A percentile compares a stretch with the other conserved stretches of the same genome.
phyloP scores from a whole-genome alignment of 1,284 basidiomycete species.

The Tilletia caries region DNA sequence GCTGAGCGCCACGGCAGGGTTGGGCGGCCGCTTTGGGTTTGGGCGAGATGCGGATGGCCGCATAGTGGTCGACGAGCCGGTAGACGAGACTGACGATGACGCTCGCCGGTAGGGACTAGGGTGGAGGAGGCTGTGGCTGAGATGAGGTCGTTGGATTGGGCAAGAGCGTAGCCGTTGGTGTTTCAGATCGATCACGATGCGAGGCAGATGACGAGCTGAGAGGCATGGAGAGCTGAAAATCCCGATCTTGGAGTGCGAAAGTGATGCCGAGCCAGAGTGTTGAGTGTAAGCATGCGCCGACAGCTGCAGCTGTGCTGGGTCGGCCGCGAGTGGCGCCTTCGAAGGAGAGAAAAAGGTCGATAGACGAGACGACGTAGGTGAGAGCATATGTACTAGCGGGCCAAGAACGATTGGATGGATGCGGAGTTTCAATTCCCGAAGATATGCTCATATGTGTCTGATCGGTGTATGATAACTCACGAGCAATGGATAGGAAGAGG shows the following conservation, averaged over 20 bases:
- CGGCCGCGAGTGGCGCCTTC: conserved; percentile 43
- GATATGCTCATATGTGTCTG: no score
- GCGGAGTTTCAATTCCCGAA: no score
- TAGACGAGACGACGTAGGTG: conserved; percentile 45
- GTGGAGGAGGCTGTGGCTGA: conserved; percentile 38
- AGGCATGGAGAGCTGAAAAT: background rate
- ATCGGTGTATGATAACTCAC: background rate
- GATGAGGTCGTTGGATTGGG: conserved; percentile 38
- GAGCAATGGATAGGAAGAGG: conserved; percentile 38
- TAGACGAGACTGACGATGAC: conserved; percentile 50
- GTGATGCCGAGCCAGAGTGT: conserved; percentile 51
- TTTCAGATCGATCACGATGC: conserved; percentile 1
- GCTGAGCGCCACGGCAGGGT: no score
- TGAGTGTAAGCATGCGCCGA: conserved; percentile 42
- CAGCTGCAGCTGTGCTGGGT: conserved; percentile 41
- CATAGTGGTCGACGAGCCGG: conserved; percentile 47
- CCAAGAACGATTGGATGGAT: no score
- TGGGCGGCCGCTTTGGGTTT: conserved; percentile 19
- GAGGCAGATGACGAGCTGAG: background rate
- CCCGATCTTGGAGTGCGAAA: conserved; percentile 32
- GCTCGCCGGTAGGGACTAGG: conserved; percentile 43
- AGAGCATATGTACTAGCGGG: conserved; percentile 40
- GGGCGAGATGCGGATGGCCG: conserved; percentile 46
- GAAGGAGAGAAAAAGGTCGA: conserved; percentile 46
- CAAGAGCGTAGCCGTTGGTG: background rate